Evolutionary conservation across 768 basidiomycete species (phyloP).

Genomic region (Ramaria sp.): DNA sequence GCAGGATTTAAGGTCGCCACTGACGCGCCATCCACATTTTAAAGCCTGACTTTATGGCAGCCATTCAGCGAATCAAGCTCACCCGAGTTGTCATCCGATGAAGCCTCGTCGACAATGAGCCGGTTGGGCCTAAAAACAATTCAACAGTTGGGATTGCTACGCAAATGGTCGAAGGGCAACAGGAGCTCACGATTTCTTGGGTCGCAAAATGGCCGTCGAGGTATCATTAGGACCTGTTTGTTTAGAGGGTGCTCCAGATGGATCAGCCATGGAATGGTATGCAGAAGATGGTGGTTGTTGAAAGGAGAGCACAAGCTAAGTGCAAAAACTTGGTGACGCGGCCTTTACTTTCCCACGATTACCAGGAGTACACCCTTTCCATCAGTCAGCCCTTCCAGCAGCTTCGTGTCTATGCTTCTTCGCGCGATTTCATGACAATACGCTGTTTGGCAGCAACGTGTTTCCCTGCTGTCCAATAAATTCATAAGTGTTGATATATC

Average conservation of each 20-base stretch:
- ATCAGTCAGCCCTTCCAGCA: background rate
- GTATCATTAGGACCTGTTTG: slow-evolving; percentile 75
- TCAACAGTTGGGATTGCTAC: slow-evolving; percentile 9
- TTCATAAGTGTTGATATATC: no score
- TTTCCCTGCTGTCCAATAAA: no score
- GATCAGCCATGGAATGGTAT: slow-evolving; percentile 47
- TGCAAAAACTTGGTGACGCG: slow-evolving; percentile 1
- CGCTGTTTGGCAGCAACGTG: background rate
- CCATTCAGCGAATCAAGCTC: slow-evolving; percentile 15
- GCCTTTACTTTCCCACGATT: slow-evolving; percentile 9
- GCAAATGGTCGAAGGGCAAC: slow-evolving; percentile 8
- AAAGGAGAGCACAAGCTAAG: background rate
- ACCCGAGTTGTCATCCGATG: slow-evolving; percentile 95
- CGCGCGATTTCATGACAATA: background rate
- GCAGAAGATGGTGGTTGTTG: background rate
- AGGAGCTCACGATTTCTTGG: slow-evolving; percentile 88
- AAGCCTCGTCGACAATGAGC: slow-evolving; percentile 91
- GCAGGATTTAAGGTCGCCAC: slow-evolving; percentile 93
- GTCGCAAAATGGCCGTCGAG: slow-evolving; percentile 90
- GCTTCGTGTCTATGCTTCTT: background rate
- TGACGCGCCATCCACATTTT: slow-evolving; percentile 20
- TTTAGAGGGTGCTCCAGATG: slow-evolving; percentile 72
- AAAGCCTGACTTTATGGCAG: slow-evolving; percentile 2
- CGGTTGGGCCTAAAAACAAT: slow-evolving; percentile 72
- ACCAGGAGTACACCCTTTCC: background rate